Evolutionary conservation across 176 grass and related monocot genomes (phyloP).

Genomic region (Cenchrus purpureus): DNA sequence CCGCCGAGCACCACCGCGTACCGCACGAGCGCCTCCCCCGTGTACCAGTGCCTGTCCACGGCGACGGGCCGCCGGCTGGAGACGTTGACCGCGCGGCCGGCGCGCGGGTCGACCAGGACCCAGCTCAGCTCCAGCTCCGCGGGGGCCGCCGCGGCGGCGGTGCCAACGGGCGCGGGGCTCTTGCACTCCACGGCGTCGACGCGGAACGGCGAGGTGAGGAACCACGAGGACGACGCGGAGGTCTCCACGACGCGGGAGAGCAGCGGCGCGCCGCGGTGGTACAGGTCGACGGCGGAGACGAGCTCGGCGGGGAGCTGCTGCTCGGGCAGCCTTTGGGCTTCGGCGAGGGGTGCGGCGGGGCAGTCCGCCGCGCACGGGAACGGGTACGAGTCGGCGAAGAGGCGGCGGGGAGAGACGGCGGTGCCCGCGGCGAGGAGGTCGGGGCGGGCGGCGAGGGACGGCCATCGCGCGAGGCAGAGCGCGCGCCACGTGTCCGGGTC

Average conservation of each 20-base stretch:
- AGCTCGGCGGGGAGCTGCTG: conserved; percentile 29
- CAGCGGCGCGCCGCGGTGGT: conserved; percentile 36
- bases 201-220: conserved; percentile 61
- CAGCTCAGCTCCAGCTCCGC: conserved; percentile 66
- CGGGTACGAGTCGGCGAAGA: conserved; percentile 69
- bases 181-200: conserved; percentile 52
- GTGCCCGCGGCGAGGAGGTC: conserved; percentile 31
- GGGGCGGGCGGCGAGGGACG: conserved; percentile 42
- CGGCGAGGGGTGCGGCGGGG: not conserved
- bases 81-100: conserved; percentile 36
- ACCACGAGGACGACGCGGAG: conserved; percentile 47
- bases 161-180: not conserved
- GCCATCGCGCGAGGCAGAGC: conserved; percentile 60
- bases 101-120: conserved; percentile 46
- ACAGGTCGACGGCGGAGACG: conserved; percentile 60
- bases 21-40: conserved; percentile 56
- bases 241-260: conserved; percentile 54
- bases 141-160: not conserved
- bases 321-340: not conserved
- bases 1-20: conserved; percentile 53
- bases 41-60: conserved; percentile 71
- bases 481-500: conserved; percentile 60
- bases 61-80: conserved; percentile 60
- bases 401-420: conserved; percentile 27
- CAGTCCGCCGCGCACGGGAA: conserved; percentile 13